Evolutionary conservation across 495 filamentous ascomycete genomes (phyloP).

Genomic region (Cercophora newfieldiana): DNA sequence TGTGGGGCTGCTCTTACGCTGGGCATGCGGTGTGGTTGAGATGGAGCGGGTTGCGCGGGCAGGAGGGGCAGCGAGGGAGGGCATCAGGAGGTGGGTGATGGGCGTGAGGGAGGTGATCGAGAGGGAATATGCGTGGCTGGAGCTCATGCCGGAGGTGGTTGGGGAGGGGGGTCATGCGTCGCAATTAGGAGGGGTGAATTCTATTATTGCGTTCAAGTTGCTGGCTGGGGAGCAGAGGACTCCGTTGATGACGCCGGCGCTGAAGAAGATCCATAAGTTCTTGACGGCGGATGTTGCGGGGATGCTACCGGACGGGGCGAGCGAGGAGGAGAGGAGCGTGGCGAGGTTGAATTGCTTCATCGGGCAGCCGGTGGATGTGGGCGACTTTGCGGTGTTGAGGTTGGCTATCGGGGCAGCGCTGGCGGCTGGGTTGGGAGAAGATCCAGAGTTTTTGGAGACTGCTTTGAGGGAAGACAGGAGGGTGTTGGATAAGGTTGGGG

Average conservation of each 20-base stretch:
- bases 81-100: neutral
- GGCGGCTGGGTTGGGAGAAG: constrained; percentile 5
- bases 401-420: constrained; percentile 6
- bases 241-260: neutral
- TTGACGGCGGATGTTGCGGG: constrained; percentile 1
- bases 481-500: constrained; percentile 4
- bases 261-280: constrained; percentile 3
- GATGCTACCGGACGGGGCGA: neutral
- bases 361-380: constrained; percentile 5
- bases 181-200: constrained; percentile 3
- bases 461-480: neutral
- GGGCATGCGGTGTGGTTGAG: constrained; percentile 3
- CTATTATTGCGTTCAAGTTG: constrained; percentile 1
- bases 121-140: neutral
- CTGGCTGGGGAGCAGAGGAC: neutral
- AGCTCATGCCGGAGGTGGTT: neutral
- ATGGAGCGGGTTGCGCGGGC: constrained; percentile 1
- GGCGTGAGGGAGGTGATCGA: neutral
- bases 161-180: neutral
- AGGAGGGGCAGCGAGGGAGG: neutral
- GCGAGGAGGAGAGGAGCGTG: neutral
- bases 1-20: neutral
- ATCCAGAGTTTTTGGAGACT: neutral
- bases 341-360: constrained; percentile 3
- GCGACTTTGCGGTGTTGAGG: neutral